Evolutionary conservation across 768 basidiomycete genomes (phyloP), one percentile per base, ranked within the genome.

Genomic region (Rhodotorula sphaerocarpa): DNA sequence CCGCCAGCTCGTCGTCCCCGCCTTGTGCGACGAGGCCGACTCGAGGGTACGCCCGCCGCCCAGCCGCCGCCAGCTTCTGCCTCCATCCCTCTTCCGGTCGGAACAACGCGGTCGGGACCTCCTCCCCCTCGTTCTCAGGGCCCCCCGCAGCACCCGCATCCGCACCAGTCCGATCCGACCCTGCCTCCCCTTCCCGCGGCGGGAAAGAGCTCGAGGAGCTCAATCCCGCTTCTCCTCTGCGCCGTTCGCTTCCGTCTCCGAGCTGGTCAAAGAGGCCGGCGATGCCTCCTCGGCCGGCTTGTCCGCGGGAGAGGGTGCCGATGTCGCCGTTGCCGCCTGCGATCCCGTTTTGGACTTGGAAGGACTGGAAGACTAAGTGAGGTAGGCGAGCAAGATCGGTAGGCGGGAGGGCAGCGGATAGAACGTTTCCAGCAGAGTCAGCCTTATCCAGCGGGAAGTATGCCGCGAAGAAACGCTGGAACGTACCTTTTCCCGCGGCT

Each of bases 81-180:
- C 82, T 85, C 90, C 91, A 96, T 69, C 88, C 87, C 25, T 83
- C 84, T 83, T 61, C 86, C 86, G 90, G 88, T 56, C 87, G 80
- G 77, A 90, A 93, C 59, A 93, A 90, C 16, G 87, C 78, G 14
- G 77, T 78, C 63, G 76, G 58, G n/a, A 72, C 34, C 47, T 75
- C 65, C n/a, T 46, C 48, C 18, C 31, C 28, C 21, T 27, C 62
- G n/a, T 36, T 53, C 54, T 7, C 43, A 36, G 48, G n/a, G n/a
- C n/a, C n/a, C n/a, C n/a, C n/a, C n/a, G n/a, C n/a, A n/a, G n/a
- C n/a, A n/a, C n/a, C n/a, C n/a, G n/a, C n/a, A n/a, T n/a, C n/a
- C n/a, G n/a, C n/a, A n/a, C n/a, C n/a, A n/a, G n/a, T n/a, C 34
- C 55, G 33, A 15, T 9, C 16, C 36, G 36, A 39, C 36, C 36